Evolutionary conservation across 805 yeast species (phyloP).

Genomic region (Yamadazyma olivae): DNA sequence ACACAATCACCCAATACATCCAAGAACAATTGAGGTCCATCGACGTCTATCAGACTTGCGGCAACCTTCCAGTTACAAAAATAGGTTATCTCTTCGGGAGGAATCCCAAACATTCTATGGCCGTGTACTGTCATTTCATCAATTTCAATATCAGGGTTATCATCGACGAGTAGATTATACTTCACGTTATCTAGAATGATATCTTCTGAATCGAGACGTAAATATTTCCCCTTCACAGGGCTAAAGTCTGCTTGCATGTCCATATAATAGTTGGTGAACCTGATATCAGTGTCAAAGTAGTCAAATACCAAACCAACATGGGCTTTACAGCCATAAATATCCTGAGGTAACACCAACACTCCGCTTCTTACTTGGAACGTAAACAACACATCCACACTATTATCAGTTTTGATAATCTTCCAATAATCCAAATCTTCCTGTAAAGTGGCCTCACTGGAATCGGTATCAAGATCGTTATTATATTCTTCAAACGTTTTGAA

Average conservation of each 20-base stretch:
- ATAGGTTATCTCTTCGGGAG: constrained; percentile 85
- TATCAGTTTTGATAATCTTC: constrained; percentile 48
- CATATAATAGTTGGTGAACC: constrained; percentile 91
- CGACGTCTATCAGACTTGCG: constrained; percentile 54
- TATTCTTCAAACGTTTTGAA: constrained; percentile 88
- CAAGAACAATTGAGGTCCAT: constrained; percentile 47
- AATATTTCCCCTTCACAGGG: constrained; percentile 44
- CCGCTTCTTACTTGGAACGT: constrained; percentile 71
- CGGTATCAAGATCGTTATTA: constrained; percentile 24
- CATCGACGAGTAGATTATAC: constrained; percentile 3
- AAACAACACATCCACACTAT: constrained; percentile 77
- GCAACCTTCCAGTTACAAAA: constrained; percentile 88
- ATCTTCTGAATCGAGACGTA: constrained; percentile 18
- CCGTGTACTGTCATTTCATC: constrained; percentile 72
- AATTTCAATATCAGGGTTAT: constrained; percentile 45
- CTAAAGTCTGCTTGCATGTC: constrained; percentile 76
- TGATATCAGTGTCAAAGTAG: constrained; percentile 68
- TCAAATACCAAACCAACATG: constrained; percentile 64
- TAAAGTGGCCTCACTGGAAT: constrained; percentile 1
- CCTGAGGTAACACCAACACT: constrained; percentile 67
- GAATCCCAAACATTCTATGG: constrained; percentile 89
- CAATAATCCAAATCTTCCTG: constrained; percentile 27
- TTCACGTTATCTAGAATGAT: constrained; percentile 20
- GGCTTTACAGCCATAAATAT: constrained; percentile 61
- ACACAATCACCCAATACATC: constrained; percentile 42